Evolutionary conservation across 345 rosid species (phyloP).

Genomic region (Citrus australasica): DNA sequence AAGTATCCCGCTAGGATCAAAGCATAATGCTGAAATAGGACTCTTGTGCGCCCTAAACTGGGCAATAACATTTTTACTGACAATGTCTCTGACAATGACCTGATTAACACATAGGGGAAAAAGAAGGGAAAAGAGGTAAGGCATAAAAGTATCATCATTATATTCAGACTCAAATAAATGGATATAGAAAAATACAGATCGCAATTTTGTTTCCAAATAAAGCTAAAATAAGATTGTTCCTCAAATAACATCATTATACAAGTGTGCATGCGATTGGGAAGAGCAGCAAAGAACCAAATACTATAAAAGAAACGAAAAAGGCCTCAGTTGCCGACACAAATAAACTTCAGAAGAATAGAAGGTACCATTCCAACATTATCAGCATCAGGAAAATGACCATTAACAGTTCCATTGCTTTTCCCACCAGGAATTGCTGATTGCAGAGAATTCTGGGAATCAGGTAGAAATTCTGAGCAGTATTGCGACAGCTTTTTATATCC

Average conservation of each 20-base stretch:
- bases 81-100: constrained; percentile 85
- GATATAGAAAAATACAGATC: not conserved
- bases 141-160: not conserved
- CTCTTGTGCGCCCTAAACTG: constrained; percentile 94
- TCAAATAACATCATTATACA: not conserved
- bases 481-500: constrained; percentile 68
- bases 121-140: not conserved
- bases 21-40: constrained; percentile 85
- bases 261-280: not conserved
- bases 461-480: constrained; percentile 72
- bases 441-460: constrained; percentile 50
- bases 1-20: constrained; percentile 89
- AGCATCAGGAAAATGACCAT: constrained; percentile 54
- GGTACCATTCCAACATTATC: constrained; percentile 84
- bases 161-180: not conserved
- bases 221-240: not conserved
- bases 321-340: not conserved
- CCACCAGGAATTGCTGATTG: constrained; percentile 48
- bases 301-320: not conserved
- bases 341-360: constrained; percentile 10
- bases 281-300: not conserved
- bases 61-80: constrained; percentile 57
- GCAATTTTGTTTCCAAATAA: not conserved
- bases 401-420: constrained; percentile 50
- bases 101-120: constrained; percentile 25